Base-by-base conservation (phyloP, 2,329 filamentous ascomycete genomes). In the Penicillium sp. region DNA sequence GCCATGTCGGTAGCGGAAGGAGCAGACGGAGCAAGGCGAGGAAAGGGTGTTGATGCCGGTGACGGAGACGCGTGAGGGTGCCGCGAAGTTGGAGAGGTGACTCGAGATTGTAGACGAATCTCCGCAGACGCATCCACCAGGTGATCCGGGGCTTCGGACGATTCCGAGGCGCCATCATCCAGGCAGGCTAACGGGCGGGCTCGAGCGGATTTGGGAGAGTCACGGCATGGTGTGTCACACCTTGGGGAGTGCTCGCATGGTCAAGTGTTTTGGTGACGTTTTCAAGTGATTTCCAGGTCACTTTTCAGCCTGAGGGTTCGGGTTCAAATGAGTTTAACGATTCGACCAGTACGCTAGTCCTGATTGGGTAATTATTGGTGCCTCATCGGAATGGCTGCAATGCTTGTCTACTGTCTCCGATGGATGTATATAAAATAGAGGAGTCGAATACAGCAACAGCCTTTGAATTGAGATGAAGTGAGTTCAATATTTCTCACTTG, bases 1-100 rank as follows among this genome's bases (percentile, higher is more conserved):
- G 61, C 70, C 70, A 73, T 38, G 65, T 61, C 15, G 70, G 72
- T 24, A 65, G 68, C 8, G 71, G 70, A 9, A 69, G 60, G 24
- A 71, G 67, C 50, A 73, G 26, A 22, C 64, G 63, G 9, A 73
- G 37, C 3, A 74, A 61, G 2, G 64, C 49, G 6, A 67, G 61
- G 4, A 67, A 50, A 10, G 71, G 70, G 24, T 66, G 54, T 44
- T 67, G 59, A 44, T 71, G 59, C 33, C 68, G 61, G 44, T 68
- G 60, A 3, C 44, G 60, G 9, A 73, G 66, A 37, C 71, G 69
- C 12, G 54, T 59, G 37, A 68, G 56, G 38, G 67, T 73, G 28
- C 59, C 40, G 17, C 69, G 65, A 28, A 73, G 33, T 9, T 59
- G 61, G 13, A 73, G 63, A 13, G 69, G 71, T 50, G 62, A 66